Percentiles rank a stretch among this genome's conserved stretches.
phyloP scores from a whole-genome alignment of 345 rosid genomes.

The Luvunga scandens region DNA sequence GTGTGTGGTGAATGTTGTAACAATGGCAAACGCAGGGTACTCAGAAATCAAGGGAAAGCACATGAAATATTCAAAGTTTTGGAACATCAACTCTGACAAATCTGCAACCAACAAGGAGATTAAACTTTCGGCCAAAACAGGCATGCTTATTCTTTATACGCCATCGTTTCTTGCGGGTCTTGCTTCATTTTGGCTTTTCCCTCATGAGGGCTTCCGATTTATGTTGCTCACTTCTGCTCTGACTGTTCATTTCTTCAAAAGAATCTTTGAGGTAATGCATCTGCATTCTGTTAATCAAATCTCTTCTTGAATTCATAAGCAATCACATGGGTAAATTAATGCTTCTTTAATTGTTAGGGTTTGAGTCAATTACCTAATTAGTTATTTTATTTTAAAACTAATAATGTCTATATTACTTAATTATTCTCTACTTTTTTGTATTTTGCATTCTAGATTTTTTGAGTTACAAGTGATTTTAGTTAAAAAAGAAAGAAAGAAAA shows the following conservation, averaged over 20 bases:
- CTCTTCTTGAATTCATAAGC: neutral
- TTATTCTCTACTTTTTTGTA: too few relatives aligned
- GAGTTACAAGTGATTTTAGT: too few relatives aligned
- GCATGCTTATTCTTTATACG: constrained; percentile 54
- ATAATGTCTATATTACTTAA: too few relatives aligned
- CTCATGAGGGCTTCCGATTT: constrained; percentile 42
- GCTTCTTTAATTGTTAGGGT: too few relatives aligned
- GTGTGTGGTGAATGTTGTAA: constrained; percentile 29
- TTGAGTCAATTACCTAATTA: too few relatives aligned
- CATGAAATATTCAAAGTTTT: constrained; percentile 62
- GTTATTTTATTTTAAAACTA: too few relatives aligned
- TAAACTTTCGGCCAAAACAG: constrained; percentile 44
- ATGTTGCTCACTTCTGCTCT: constrained; percentile 47
- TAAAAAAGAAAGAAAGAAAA: too few relatives aligned
- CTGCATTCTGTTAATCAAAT: neutral
- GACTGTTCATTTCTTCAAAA: constrained; percentile 70
- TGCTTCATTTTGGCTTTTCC: constrained; percentile 50
- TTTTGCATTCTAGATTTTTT: too few relatives aligned
- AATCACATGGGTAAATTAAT: too few relatives aligned
- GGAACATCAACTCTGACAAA: neutral
- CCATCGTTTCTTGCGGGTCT: constrained; percentile 58
- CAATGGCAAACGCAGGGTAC: constrained; percentile 33
- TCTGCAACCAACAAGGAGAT: neutral
- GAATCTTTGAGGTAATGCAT: constrained; percentile 46
- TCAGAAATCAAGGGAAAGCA: constrained; percentile 49